Evolutionary conservation across 75 land plant species (phyloP).

Genomic region (Isoetes taiwanensis): DNA sequence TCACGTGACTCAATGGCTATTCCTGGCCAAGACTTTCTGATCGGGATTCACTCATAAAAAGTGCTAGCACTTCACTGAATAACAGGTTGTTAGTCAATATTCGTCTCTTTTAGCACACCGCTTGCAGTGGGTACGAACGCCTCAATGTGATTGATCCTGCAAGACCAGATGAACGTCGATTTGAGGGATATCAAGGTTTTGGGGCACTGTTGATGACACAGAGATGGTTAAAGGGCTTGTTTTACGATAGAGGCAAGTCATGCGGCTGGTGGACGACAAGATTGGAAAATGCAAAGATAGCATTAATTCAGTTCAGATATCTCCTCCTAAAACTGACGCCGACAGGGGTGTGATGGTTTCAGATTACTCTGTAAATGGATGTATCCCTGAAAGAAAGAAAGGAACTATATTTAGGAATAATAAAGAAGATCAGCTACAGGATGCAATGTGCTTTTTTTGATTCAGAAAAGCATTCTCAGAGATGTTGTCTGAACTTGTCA

Average conservation of each 20-base stretch:
- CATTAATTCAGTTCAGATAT: slow-evolving; percentile 93
- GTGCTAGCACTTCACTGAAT: slow-evolving; percentile 77
- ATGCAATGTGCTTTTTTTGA: slow-evolving; percentile 85
- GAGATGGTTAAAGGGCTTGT: slow-evolving; percentile 76
- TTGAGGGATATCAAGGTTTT: slow-evolving; percentile 63
- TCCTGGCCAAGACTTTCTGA: slow-evolving; percentile 72
- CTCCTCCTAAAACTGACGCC: slow-evolving; percentile 94
- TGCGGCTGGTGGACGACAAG: slow-evolving; percentile 80
- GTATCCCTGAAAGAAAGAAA: slow-evolving; percentile 86
- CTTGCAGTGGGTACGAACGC: slow-evolving; percentile 78
- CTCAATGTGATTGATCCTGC: slow-evolving; percentile 71
- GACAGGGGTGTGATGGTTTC: slow-evolving; percentile 93
- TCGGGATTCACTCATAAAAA: slow-evolving; percentile 57
- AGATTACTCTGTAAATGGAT: slow-evolving; percentile 82
- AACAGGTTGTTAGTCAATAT: slow-evolving; percentile 84
- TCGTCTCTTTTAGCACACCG: slow-evolving; percentile 86
- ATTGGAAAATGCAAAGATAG: slow-evolving; percentile 82
- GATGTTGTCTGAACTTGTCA: slow-evolving; percentile 89
- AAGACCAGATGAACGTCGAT: slow-evolving; percentile 61
- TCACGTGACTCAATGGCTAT: slow-evolving; percentile 70
- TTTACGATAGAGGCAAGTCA: slow-evolving; percentile 81
- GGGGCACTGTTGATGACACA: slow-evolving; percentile 93
- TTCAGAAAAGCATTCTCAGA: slow-evolving; percentile 86
- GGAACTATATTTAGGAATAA: slow-evolving; percentile 73
- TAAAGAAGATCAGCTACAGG: slow-evolving; percentile 91